Base-by-base conservation (phyloP, 1,284 basidiomycete genomes). In the Microbotryum lychnidis-dioicae region DNA sequence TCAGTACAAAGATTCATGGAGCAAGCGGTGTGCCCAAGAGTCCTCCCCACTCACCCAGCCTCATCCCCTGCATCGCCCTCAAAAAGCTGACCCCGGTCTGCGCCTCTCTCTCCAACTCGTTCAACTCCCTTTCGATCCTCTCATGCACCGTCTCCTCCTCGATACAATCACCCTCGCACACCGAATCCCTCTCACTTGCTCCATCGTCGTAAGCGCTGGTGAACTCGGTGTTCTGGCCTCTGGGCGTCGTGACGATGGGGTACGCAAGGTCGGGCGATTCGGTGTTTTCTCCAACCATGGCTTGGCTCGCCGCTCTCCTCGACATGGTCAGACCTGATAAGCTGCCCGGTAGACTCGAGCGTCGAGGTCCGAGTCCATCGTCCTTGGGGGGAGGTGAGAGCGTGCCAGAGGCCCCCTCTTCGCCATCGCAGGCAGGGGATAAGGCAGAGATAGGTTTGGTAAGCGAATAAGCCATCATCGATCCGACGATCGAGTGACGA, bases 61-160 rank as follows among this genome's bases (percentile, higher is more conserved):
- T 54, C 67, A 67, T 64, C 16, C 67, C 67, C 55, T 67, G 64
- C 58, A 33, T 16, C 6, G 67, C 67, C 14, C 61, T 54, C 20
- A 64, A 14, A 54, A 67, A 69, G 44, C 50, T 27, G 2, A 67
- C 67, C 1, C 67, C 67, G 2, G 62, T 64, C 31, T 44, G 4
- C 20, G 18, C 48, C 20, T 54, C 33, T 3, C 48, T 47, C 55
- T 69, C 67, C 21, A 67, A 50, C 51, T 69, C 65, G 49, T 57
- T 56, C 54, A 69, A 42, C 47, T 69, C 67, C 12, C 67, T 47
- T 54, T 64, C 63, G 42, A 69, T 69, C 21, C 65, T 57, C 48
- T 69, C 65, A 18, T 67, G 63, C 25, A 69, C 63, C 23, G 65
- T 69, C 47, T 69, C 67, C n/a, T 66, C 67, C 18, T 64, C 56